phyloP scores from a whole-genome alignment of 371 early-diverging fungal genomes.

The Lichtheimia ornata region DNA sequence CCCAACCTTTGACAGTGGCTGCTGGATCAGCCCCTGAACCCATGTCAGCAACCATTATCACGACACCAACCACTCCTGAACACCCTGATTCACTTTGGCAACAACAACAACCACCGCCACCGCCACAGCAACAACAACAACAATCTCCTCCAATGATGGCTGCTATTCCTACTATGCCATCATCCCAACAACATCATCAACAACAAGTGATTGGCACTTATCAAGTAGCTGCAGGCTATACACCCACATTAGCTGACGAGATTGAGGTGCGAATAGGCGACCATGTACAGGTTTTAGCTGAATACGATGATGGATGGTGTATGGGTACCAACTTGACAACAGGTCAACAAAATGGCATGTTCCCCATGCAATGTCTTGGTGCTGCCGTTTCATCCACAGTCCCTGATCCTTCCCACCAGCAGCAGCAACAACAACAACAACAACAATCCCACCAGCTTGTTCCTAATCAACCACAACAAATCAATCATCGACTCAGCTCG shows the following conservation, averaged over 20 bases:
- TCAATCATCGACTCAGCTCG: neutral
- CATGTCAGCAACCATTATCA: constrained; percentile 6
- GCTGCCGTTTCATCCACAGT: constrained; percentile 2
- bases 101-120: constrained; percentile 8
- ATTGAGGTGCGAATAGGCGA: constrained; percentile 31
- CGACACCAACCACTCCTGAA: neutral
- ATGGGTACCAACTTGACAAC: constrained; percentile 22
- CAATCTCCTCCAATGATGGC: neutral
- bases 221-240: constrained; percentile 44
- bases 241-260: constrained; percentile 22
- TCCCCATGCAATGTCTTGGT: constrained; percentile 52
- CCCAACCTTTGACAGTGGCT: constrained; percentile 2
- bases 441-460: constrained; percentile 5
- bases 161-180: constrained; percentile 3
- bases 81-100: neutral
- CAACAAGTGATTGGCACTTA: constrained; percentile 35
- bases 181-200: neutral
- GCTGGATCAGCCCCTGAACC: constrained; percentile 2
- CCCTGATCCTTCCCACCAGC: no score
- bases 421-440: constrained; percentile 2
- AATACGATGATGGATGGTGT: constrained; percentile 33
- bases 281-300: constrained; percentile 25
- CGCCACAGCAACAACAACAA: constrained; percentile 2
- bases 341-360: constrained; percentile 41
- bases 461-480: neutral